These are phyloP conservation scores for Cytospora paraplurivora DNA, from an alignment of 2,329 filamentous ascomycete species.

Conservation along the genomic window DNA sequence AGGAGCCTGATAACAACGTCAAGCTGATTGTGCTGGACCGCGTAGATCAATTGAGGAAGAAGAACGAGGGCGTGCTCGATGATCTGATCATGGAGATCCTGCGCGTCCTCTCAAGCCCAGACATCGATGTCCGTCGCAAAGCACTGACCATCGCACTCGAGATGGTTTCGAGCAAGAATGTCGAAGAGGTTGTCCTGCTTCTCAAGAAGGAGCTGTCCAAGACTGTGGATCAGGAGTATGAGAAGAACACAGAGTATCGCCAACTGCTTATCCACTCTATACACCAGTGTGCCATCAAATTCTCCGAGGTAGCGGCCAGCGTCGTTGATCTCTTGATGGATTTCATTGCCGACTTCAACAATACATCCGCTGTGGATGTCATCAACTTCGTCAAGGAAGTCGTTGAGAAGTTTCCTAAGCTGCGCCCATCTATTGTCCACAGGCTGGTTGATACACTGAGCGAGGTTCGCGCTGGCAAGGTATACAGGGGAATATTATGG, in stretches of 20 bases:
- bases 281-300: conserved; percentile 98
- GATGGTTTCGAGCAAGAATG: conserved; percentile 98
- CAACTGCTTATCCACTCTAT: conserved; percentile 96
- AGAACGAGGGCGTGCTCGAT: conserved; percentile 88
- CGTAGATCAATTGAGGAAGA: conserved; percentile 82
- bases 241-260: conserved; percentile 96
- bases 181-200: conserved; percentile 93
- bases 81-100: conserved; percentile 97
- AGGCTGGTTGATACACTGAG: conserved; percentile 86
- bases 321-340: conserved; percentile 98
- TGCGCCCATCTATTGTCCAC: conserved; percentile 84
- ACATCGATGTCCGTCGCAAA: conserved; percentile 94
- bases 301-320: conserved; percentile 95
- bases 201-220: conserved; percentile 97
- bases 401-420: conserved; percentile 92
- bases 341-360: conserved; percentile 98
- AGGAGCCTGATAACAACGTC: conserved; percentile 98
- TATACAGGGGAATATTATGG: conserved; percentile 95
- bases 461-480: conserved; percentile 94
- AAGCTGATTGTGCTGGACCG: conserved; percentile 97
- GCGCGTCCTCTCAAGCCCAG: conserved; percentile 89
- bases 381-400: conserved; percentile 99
- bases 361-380: conserved; percentile 92
- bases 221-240: conserved; percentile 97
- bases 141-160: conserved; percentile 87